A percentile compares a stretch with the other conserved stretches of the same genome.
phyloP scores from a whole-genome alignment of 352 stramenopile genomes.

The Globisporangium echinulatum region DNA sequence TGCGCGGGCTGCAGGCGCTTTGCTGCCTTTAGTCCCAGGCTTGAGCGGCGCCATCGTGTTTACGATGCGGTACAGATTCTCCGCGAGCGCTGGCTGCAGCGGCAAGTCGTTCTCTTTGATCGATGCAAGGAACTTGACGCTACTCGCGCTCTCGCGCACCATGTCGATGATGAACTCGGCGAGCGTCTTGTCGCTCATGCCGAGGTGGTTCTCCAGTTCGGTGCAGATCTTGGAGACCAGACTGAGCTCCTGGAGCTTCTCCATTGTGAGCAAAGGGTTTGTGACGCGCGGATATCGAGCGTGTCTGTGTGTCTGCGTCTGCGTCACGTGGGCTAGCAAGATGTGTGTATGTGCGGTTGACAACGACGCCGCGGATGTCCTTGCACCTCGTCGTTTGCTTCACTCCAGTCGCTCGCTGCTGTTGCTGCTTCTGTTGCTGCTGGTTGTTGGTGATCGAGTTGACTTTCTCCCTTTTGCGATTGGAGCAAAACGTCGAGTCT shows the following conservation, averaged over 20 bases:
- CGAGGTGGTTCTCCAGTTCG: slow-evolving; percentile 89
- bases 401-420: not conserved
- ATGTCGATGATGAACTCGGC: slow-evolving; percentile 95
- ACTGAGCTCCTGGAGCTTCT: slow-evolving; percentile 86
- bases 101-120: slow-evolving; percentile 67
- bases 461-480: too few species aligned
- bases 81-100: slow-evolving; percentile 48
- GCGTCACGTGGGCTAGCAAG: too few species aligned
- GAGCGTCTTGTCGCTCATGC: slow-evolving; percentile 95
- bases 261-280: slow-evolving; percentile 29
- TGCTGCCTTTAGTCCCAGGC: slow-evolving; percentile 4
- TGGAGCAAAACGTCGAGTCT: too few species aligned
- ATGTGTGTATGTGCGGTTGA: too few species aligned
- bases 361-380: not conserved
- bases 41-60: slow-evolving; percentile 68
- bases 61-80: slow-evolving; percentile 80
- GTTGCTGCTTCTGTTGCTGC: not conserved
- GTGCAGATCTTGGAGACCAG: slow-evolving; percentile 86
- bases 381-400: not conserved
- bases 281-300: not conserved
- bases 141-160: slow-evolving; percentile 70
- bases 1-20: slow-evolving; percentile 1
- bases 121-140: slow-evolving; percentile 37
- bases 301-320: too few species aligned
- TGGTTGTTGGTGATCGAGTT: too few species aligned